A percentile compares a stretch with the other conserved stretches of the same genome.
These are phyloP conservation scores for Datisca glomerata DNA, from an alignment of 306 rosid species.

Conservation along the genomic window DNA sequence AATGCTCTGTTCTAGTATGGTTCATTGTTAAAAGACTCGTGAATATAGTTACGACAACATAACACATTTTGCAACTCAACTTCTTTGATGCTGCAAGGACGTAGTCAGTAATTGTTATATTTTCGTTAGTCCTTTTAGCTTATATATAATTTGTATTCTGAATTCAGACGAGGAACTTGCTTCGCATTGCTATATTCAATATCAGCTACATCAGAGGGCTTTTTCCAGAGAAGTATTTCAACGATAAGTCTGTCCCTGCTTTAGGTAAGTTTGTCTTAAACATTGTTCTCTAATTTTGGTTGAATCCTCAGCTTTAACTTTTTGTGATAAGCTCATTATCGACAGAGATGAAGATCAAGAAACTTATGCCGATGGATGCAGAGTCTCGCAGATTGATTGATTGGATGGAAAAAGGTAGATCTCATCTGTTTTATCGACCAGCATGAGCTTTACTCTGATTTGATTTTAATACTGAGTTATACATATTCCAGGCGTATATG, in stretches of 20 bases:
- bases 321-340: slow-evolving; percentile 15
- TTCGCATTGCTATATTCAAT: slow-evolving; percentile 87
- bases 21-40: no score
- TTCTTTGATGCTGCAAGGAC: no score
- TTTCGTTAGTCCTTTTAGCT: no score
- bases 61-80: no score
- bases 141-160: slow-evolving; percentile 3
- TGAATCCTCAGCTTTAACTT: slow-evolving; percentile 1
- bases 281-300: not conserved
- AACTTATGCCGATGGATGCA: slow-evolving; percentile 83
- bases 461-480: not conserved
- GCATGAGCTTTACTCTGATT: no score
- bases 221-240: slow-evolving; percentile 90
- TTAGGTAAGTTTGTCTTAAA: slow-evolving; percentile 37
- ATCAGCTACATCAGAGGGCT: slow-evolving; percentile 95
- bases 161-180: slow-evolving; percentile 82
- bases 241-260: slow-evolving; percentile 87
- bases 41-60: no score
- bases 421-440: no score
- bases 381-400: slow-evolving; percentile 92
- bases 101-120: no score
- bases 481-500: slow-evolving; percentile 60
- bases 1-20: not conserved
- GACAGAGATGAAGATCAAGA: slow-evolving; percentile 92
- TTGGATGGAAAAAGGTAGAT: slow-evolving; percentile 92